Conservation (phyloP, 192 early-diverging fungal species). For the Entomortierella lignicola region DNA sequence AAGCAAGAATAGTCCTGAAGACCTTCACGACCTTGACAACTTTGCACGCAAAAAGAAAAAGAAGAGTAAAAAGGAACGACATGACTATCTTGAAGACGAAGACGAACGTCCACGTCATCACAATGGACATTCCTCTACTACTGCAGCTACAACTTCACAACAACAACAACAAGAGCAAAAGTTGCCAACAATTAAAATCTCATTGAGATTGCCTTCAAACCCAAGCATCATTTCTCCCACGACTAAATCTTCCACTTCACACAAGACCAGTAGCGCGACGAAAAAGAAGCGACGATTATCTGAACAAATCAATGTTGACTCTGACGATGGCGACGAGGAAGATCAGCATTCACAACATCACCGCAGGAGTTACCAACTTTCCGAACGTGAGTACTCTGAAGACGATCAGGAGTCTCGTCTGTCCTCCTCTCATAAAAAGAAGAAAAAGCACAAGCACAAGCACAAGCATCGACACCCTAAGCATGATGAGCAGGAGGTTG, state of each 20-base stretch:
- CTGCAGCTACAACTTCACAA: not conserved
- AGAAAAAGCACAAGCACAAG: constrained; percentile 51
- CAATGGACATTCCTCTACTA: not conserved
- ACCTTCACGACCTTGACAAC: not conserved
- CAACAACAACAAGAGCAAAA: constrained; percentile 9
- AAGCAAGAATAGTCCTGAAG: constrained; percentile 10
- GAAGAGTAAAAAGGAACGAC: constrained; percentile 40
- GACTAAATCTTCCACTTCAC: not conserved
- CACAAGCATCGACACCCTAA: constrained; percentile 27
- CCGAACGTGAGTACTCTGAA: not conserved
- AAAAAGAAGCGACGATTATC: constrained; percentile 32
- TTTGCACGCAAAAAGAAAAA: constrained; percentile 21
- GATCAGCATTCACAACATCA: constrained; percentile 9
- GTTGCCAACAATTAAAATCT: constrained; percentile 46
- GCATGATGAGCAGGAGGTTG: constrained; percentile 15
- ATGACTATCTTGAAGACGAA: constrained; percentile 7
- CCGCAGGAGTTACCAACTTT: not conserved
- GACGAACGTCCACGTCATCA: constrained; percentile 1
- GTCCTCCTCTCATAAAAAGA: constrained; percentile 30
- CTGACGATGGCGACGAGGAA: constrained; percentile 8
- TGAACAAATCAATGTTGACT: constrained; percentile 20
- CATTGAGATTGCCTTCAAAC: constrained; percentile 27
- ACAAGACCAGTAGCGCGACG: constrained; percentile 2
- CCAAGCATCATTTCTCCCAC: constrained; percentile 16
- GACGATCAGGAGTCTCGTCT: constrained; percentile 10